These are phyloP conservation scores for Microsporum ferrugineum DNA, from an alignment of 2,329 filamentous ascomycete genomes.

Conservation along the genomic window DNA sequence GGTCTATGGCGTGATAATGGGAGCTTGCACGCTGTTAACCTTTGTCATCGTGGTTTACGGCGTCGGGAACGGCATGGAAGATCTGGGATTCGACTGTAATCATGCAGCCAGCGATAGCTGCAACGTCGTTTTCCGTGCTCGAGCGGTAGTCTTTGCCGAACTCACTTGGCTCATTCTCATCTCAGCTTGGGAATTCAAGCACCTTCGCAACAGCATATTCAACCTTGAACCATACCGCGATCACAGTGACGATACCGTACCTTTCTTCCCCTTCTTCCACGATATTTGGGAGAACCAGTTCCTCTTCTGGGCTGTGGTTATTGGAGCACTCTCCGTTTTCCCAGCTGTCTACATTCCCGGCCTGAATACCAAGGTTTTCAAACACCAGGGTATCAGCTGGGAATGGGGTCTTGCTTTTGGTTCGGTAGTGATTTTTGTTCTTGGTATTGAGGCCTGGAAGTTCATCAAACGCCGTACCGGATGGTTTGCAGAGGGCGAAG, in stretches of 20 bases:
- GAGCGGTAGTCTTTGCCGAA: slow-evolving; percentile 46
- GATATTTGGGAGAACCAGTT: slow-evolving; percentile 40
- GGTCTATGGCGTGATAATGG: slow-evolving; percentile 43
- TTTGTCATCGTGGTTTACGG: slow-evolving; percentile 44
- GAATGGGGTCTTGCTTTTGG: slow-evolving; percentile 53
- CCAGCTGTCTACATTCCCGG: slow-evolving; percentile 48
- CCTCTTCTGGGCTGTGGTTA: slow-evolving; percentile 38
- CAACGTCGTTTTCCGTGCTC: slow-evolving; percentile 32
- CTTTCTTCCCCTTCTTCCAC: slow-evolving; percentile 29
- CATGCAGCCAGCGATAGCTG: slow-evolving; percentile 11
- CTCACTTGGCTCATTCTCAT: slow-evolving; percentile 47
- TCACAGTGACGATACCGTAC: slow-evolving; percentile 17
- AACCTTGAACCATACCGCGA: slow-evolving; percentile 33
- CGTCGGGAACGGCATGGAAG: slow-evolving; percentile 29
- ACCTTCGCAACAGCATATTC: slow-evolving; percentile 46
- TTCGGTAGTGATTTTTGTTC: slow-evolving; percentile 45
- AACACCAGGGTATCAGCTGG: slow-evolving; percentile 50
- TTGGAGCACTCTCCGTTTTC: slow-evolving; percentile 42
- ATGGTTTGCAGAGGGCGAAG: slow-evolving; percentile 23
- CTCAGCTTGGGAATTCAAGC: slow-evolving; percentile 46
- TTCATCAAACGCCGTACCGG: slow-evolving; percentile 40
- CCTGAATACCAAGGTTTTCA: slow-evolving; percentile 49
- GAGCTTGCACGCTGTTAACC: slow-evolving; percentile 38
- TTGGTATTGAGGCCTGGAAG: slow-evolving; percentile 50
- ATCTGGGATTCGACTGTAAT: slow-evolving; percentile 16